Percentiles rank a stretch among this genome's conserved stretches.
Conservation (phyloP, 208 protist species). For the Spongospora subterranea region DNA sequence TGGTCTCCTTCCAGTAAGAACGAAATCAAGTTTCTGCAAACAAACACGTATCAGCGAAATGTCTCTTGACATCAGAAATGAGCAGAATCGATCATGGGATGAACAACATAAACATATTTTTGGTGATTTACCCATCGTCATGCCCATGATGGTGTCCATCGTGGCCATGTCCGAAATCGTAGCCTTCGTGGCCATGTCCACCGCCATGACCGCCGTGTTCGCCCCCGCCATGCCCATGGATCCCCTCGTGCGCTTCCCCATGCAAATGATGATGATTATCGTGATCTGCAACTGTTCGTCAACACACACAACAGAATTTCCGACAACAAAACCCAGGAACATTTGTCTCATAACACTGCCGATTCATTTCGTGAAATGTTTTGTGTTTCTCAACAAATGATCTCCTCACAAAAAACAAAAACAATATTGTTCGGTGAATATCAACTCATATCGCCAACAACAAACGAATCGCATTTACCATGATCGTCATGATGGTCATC, state of each 20-base stretch:
- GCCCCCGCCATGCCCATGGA: background rate
- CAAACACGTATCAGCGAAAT: too few relatives aligned
- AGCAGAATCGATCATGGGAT: too few relatives aligned
- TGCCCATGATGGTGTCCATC: background rate
- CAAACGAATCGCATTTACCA: too few relatives aligned
- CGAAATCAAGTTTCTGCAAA: background rate
- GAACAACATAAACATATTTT: background rate
- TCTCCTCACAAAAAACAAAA: too few relatives aligned
- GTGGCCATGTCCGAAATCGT: background rate
- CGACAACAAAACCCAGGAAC: too few relatives aligned
- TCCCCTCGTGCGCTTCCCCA: constrained; percentile 29
- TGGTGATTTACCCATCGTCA: background rate
- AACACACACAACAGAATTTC: background rate
- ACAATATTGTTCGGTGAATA: too few relatives aligned
- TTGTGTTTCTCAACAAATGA: too few relatives aligned
- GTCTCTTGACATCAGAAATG: too few relatives aligned
- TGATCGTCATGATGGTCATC: constrained; percentile 51
- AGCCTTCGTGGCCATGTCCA: background rate
- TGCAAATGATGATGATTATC: constrained; percentile 21
- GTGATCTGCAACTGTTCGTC: background rate
- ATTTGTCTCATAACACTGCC: too few relatives aligned
- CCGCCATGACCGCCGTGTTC: constrained; percentile 8
- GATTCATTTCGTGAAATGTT: too few relatives aligned
- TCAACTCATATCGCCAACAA: too few relatives aligned
- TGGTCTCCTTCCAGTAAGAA: background rate